Conservation (phyloP, 2,329 filamentous ascomycete genomes). For the Colletotrichum liriopes region DNA sequence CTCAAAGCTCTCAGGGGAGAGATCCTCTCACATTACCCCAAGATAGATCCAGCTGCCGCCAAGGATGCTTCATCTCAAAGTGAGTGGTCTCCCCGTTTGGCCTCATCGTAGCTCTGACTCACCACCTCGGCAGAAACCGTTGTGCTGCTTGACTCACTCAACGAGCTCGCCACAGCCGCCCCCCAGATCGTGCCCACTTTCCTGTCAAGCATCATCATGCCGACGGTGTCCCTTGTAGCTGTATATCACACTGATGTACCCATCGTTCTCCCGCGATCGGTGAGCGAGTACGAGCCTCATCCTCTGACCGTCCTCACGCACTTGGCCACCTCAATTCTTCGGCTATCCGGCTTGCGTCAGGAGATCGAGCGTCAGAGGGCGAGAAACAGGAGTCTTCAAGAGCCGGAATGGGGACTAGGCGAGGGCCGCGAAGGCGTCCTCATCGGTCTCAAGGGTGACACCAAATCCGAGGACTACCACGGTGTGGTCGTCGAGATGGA, state of each 20-base stretch:
- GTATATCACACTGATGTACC: slow-evolving; percentile 89
- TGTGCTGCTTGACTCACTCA: slow-evolving; percentile 85
- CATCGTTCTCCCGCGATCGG: slow-evolving; percentile 60
- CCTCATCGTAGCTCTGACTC: slow-evolving; percentile 31
- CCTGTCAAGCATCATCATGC: slow-evolving; percentile 78
- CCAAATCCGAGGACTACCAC: slow-evolving; percentile 54
- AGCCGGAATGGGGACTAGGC: slow-evolving; percentile 84
- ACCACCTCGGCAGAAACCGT: slow-evolving; percentile 71
- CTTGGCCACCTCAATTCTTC: slow-evolving; percentile 90
- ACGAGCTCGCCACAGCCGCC: slow-evolving; percentile 71
- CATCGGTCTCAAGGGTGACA: slow-evolving; percentile 72
- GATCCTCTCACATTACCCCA: slow-evolving; percentile 67
- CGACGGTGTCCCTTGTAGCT: slow-evolving; percentile 80
- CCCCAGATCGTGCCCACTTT: slow-evolving; percentile 76
- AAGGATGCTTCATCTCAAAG: slow-evolving; percentile 58
- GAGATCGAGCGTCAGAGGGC: slow-evolving; percentile 83
- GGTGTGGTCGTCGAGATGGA: slow-evolving; percentile 88
- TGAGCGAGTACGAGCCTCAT: slow-evolving; percentile 74
- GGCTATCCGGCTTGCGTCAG: slow-evolving; percentile 80
- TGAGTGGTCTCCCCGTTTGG: slow-evolving; percentile 52
- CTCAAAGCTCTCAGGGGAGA: slow-evolving; percentile 72
- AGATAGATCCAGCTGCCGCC: slow-evolving; percentile 54
- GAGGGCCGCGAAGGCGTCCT: slow-evolving; percentile 86
- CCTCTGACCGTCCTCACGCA: slow-evolving; percentile 83
- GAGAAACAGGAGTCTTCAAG: slow-evolving; percentile 79